phyloP scores from a whole-genome alignment of 164 flowering plant species.

The Piper betle region DNA sequence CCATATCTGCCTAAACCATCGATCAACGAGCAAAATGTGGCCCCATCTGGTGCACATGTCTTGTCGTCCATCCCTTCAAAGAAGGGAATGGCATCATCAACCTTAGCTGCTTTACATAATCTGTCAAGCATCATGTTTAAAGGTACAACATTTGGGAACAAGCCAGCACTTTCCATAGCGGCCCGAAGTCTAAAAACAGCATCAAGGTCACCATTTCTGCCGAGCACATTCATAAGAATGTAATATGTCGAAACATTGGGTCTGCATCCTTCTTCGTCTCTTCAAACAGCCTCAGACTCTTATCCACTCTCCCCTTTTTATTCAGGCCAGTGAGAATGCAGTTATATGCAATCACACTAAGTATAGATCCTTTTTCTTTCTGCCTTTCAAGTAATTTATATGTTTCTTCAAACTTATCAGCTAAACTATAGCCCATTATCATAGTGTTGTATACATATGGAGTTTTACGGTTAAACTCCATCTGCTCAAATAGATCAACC shows the following conservation, averaged over 20 bases:
- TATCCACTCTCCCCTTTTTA: slow-evolving; percentile 53
- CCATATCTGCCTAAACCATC: slow-evolving; percentile 75
- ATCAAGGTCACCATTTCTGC: slow-evolving; percentile 53
- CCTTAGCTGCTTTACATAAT: slow-evolving; percentile 55
- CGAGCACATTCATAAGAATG: slow-evolving; percentile 76
- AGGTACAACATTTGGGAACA: slow-evolving; percentile 76
- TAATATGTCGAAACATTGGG: slow-evolving; percentile 75
- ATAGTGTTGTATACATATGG: slow-evolving; percentile 96
- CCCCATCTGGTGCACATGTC: slow-evolving; percentile 47
- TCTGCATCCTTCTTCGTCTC: slow-evolving; percentile 81
- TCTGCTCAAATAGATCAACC: slow-evolving; percentile 62
- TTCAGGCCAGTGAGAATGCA: slow-evolving; percentile 78
- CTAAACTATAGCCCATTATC: slow-evolving; percentile 92
- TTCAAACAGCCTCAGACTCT: slow-evolving; percentile 53
- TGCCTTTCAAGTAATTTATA: slow-evolving; percentile 73
- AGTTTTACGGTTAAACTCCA: slow-evolving; percentile 52
- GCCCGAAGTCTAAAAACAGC: slow-evolving; percentile 43
- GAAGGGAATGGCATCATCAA: slow-evolving; percentile 69
- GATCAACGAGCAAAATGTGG: slow-evolving; percentile 74
- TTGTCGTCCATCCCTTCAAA: slow-evolving; percentile 58
- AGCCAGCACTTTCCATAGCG: slow-evolving; percentile 63
- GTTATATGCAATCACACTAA: slow-evolving; percentile 82
- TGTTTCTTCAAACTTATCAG: slow-evolving; percentile 77
- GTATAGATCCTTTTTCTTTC: slow-evolving; percentile 69
- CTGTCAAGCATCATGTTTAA: slow-evolving; percentile 84